Conservation (phyloP, 2,329 filamentous ascomycete genomes). For the Furcasterigmium furcatum region DNA sequence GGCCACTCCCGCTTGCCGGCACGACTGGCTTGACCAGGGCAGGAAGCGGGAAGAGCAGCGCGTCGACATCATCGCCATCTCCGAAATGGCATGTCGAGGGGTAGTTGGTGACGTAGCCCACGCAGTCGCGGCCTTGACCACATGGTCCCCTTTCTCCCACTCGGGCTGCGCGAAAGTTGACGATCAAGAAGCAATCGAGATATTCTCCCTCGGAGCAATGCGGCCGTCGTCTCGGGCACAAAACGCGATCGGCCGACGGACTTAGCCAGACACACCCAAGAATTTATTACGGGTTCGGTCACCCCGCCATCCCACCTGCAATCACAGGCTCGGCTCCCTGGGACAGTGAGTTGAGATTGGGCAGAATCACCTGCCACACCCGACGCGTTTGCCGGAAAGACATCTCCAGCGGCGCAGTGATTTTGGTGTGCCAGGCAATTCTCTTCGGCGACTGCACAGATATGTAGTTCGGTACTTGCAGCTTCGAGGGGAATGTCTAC, state of each 20-base stretch:
- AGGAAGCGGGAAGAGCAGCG: not conserved
- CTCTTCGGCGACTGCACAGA: not conserved
- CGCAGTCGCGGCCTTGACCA: not conserved
- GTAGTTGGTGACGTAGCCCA: not conserved
- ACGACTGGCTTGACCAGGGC: too few species aligned
- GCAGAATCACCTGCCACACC: not conserved
- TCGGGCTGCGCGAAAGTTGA: too few species aligned
- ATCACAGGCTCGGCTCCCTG: not conserved
- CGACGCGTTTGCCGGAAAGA: too few species aligned
- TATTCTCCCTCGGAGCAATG: too few species aligned
- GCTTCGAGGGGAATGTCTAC: too few species aligned
- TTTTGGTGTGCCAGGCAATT: too few species aligned
- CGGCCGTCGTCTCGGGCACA: too few species aligned
- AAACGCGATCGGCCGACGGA: too few species aligned
- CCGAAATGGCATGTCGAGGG: not conserved
- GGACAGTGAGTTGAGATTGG: not conserved
- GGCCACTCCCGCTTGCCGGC: too few species aligned
- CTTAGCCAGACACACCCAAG: not conserved
- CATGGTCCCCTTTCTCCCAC: not conserved
- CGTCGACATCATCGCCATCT: constrained; percentile 1
- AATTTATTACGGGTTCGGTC: not conserved
- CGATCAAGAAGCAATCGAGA: too few species aligned
- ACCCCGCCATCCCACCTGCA: not conserved
- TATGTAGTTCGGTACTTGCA: not conserved
- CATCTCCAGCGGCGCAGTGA: too few species aligned